Base-by-base conservation (phyloP, 257 asterid genomes). In the Haberlea rhodopensis region DNA sequence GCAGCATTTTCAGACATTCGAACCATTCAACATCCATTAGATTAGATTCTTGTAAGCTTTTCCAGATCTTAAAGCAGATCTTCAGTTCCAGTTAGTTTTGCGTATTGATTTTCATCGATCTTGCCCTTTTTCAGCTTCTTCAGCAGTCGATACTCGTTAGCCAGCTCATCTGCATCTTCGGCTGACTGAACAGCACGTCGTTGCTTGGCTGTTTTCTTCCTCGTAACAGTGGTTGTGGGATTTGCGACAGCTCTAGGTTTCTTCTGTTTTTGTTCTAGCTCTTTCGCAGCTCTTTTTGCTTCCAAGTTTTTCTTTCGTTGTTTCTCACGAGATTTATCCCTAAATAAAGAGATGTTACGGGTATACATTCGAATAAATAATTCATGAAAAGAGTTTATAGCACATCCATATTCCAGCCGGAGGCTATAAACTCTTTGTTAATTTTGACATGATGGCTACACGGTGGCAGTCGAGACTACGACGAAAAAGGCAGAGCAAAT, bases 241-340 rank as follows among this genome's bases (percentile, higher is more conserved):
- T 75, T 81, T 19, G 79, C 13, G 11, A 54, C 63, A 48, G 73
- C 69, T 79, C 79, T 88, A 24, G 62, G 69, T 71, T 81, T 78
- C 71, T 74, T 70, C 57, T 49, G 51, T 57, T 84, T 83, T 28
- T 69, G 63, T 71, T 75, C 61, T 67, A 49, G 69, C 70, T 79
- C 82, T 65, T 82, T 83, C 20, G 87, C 87, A 19, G 80, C 92
- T 62, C 77, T 80, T 62, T 72, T 94, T 2, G 62, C 83, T 77
- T 51, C 78, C 59, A 87, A 71, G 70, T 86, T 90, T 66, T 87
- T 87, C 90, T 82, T 94, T 69, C 99, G 78, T 69, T 94, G 97
- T 72, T 86, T 94, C 71, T 90, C 95, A 29, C 92, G 81, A 25
- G 89, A 83, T 59, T 90, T 90, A 69, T 94, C 97, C 87, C 99